Evolutionary conservation across 2,329 filamentous ascomycete genomes (phyloP), one percentile per base, ranked within the genome.

Genomic region (Chalaropsis ovoidea): DNA sequence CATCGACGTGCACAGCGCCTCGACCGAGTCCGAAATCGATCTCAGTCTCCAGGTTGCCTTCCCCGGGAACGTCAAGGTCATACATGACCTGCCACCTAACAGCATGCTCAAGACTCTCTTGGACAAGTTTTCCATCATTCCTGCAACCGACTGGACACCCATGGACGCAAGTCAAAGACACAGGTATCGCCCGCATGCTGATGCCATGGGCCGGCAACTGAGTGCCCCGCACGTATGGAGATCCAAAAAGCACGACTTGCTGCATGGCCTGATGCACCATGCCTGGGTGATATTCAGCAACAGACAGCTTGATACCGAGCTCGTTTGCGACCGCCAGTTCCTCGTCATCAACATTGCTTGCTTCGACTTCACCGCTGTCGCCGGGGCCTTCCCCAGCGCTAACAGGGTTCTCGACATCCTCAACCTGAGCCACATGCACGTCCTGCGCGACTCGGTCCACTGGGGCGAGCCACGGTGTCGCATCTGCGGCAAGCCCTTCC

Each of bases 401-500:
- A n/a, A 61, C 15, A 39, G n/a, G 31, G 31, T 61, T 11, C 56
- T 61, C 56, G 35, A 35, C 17, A n/a, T 41, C 2, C 56, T 61
- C n/a, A 19, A 61, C 8, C 6, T 41, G 35, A 35, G 31, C 31
- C 56, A 61, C 31, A 61, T 61, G 56, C 56, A 61, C 8, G 31
- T 61, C 15, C 56, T 61, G 27, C 56, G 56, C 35, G 56, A 61
- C 56, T 42, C 56, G 3, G 4, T 22, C 13, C 56, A 61, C 24
- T 58, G 54, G 54, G 54, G 31, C 8, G 24, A 58, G 24, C 8
- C 24, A 2, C 54, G 11, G 27, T 58, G 54, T 17, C 54, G 54
- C 27, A 27, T 58, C 24, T 58, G 54, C 54, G 54, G 31, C 24
- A 17, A 3, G 24, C 24, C 54, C 6, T 35, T 58, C 15, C 13